Base-by-base conservation (phyloP, 805 yeast species). In the Myxozyma lipomycoides region DNA sequence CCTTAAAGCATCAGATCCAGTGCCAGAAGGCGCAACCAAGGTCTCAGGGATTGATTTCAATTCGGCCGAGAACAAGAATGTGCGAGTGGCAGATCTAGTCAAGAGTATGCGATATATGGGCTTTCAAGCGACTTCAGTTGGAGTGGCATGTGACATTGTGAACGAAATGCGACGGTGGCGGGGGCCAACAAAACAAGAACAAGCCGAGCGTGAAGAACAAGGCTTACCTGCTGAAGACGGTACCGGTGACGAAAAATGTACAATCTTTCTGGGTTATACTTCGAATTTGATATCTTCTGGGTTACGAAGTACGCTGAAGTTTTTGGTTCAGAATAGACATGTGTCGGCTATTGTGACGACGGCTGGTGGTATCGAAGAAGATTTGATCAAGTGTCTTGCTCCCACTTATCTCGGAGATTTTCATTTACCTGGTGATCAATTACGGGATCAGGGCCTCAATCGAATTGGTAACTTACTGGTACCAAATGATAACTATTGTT, bases 341-440 rank as follows among this genome's bases (percentile, higher is more conserved):
- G 96, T 93, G 40, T 84, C 89, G 62, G 98, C 95, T 17, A 81
- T 93, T 62, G 98, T 93, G 44, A 84, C 98, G n/a, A 79, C 91
- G 56, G 98, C 96, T 21, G 99, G 99, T 60, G 99, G 98, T 60
- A 82, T 93, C 55, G 99, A 93, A 69, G 99, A 93, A 73, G 99
- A 93, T 71, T 72, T 93, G 44, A 93, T 93, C 75, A 93, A 93
- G 70, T 89, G 96, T 67, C 75, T 93, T 49, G 98, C 98, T 1
- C 96, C 97, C 49, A 93, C 99, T 5, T 90, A 82, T 64, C 74
- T 95, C 76, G 97, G 98, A 46, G 97, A 89, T 45, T 93, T 89
- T 68, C 68, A 84, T 40, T 74, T 91, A 60, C 80, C 82, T 15
- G 99, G 99, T 53, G 74, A 82, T 50, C 74, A 77, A 43, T 77